Conservation (phyloP, 148 eudicot species). For the Cornus kousa region DNA sequence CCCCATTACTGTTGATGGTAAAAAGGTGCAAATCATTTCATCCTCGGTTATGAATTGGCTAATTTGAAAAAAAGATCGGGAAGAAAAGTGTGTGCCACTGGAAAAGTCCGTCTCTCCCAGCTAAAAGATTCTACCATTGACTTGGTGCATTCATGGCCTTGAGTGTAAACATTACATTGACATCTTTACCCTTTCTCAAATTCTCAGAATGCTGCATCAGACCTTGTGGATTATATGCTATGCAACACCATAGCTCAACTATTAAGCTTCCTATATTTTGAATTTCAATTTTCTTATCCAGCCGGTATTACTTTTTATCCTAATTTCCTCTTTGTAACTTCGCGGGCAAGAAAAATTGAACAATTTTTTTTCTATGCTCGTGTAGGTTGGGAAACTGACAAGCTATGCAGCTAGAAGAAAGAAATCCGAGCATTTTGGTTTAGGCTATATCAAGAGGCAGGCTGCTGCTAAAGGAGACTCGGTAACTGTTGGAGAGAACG, state of each 20-base stretch:
- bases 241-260: neutral
- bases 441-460: conserved; percentile 64
- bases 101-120: too few species aligned
- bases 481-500: conserved; percentile 47
- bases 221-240: neutral
- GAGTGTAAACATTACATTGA: neutral
- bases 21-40: conserved; percentile 39
- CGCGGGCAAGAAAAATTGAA: neutral
- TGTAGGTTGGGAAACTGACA: conserved; percentile 69
- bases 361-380: neutral
- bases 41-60: neutral
- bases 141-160: neutral
- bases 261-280: neutral
- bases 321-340: neutral
- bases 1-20: conserved; percentile 50
- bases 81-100: too few species aligned
- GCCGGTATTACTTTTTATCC: too few species aligned
- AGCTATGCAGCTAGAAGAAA: conserved; percentile 48
- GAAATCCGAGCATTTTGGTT: conserved; percentile 52
- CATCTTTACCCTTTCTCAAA: neutral
- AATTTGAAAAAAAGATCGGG: too few species aligned
- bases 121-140: too few species aligned
- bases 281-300: neutral
- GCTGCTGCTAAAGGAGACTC: conserved; percentile 49
- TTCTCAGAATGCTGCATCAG: neutral